Conservation (phyloP, 306 rosid genomes). For the Quercus agrifolia region DNA sequence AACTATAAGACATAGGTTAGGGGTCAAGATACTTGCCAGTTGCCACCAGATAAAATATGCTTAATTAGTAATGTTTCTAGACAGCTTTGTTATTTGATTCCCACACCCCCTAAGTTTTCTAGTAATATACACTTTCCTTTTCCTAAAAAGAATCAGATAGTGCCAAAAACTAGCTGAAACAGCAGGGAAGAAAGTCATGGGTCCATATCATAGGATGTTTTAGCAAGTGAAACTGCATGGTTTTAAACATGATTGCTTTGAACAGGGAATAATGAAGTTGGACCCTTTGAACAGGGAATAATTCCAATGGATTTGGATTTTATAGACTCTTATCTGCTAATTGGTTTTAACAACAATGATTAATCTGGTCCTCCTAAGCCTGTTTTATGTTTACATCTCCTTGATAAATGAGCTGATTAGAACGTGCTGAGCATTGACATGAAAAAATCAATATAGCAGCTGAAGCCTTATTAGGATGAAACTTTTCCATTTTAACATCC, state of each 20-base stretch:
- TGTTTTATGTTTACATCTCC: not conserved
- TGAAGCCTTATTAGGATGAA: not conserved
- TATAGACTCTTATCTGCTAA: not conserved
- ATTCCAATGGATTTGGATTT: too few species aligned
- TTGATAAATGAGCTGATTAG: not conserved
- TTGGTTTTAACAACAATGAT: not conserved
- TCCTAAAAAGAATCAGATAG: not conserved
- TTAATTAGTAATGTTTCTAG: too few species aligned
- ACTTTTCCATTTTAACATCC: not conserved
- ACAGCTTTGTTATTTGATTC: too few species aligned
- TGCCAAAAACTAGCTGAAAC: not conserved
- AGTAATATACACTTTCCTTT: not conserved
- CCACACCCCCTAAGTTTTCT: not conserved
- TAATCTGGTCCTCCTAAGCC: not conserved
- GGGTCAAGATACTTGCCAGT: too few species aligned
- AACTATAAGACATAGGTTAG: too few species aligned
- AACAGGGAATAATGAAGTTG: conserved; percentile 11
- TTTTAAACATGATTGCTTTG: conserved; percentile 1
- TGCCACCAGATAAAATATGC: too few species aligned
- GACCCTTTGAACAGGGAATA: too few species aligned
- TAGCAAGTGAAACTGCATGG: not conserved
- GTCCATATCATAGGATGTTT: not conserved
- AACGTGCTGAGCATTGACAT: not conserved
- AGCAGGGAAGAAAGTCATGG: not conserved
- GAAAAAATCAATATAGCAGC: not conserved